Evolutionary conservation across 2,329 filamentous ascomycete genomes (phyloP).

Genomic region (Calonectria ilicicola): DNA sequence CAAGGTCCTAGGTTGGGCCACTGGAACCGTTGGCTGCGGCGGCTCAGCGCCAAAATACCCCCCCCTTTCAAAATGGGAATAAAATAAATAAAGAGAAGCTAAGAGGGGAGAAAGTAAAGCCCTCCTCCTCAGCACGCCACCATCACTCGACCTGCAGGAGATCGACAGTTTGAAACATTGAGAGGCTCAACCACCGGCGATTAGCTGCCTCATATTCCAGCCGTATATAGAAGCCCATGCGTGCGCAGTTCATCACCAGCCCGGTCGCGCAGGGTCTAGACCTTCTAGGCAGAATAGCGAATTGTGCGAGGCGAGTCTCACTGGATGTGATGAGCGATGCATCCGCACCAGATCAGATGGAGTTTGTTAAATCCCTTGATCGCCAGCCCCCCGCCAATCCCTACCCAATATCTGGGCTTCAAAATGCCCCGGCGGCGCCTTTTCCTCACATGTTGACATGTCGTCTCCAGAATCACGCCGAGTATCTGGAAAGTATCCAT

Average conservation of each 20-base stretch:
- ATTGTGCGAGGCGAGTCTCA: not conserved
- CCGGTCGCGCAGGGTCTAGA: not conserved
- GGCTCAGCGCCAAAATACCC: not conserved
- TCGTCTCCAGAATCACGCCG: slow-evolving; percentile 1
- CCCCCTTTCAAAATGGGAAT: no score
- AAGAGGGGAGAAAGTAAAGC: not conserved
- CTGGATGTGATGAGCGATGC: not conserved
- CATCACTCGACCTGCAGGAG: slow-evolving; percentile 9
- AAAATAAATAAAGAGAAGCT: not conserved
- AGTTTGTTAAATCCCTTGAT: slow-evolving; percentile 1
- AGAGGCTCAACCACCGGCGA: slow-evolving; percentile 1
- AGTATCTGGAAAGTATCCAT: not conserved
- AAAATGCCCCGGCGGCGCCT: not conserved
- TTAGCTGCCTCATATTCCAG: not conserved
- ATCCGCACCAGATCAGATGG: slow-evolving; percentile 7
- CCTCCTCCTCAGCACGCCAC: slow-evolving; percentile 1
- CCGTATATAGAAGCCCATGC: not conserved
- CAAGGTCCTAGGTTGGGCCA: not conserved
- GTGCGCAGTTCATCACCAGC: not conserved
- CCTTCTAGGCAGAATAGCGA: not conserved
- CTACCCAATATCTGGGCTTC: not conserved
- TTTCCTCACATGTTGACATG: not conserved
- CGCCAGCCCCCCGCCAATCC: not conserved
- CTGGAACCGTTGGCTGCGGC: not conserved
- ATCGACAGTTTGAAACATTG: slow-evolving; percentile 12